phyloP scores from a whole-genome alignment of 768 basidiomycete species.

The Daedaleopsis sinensis region DNA sequence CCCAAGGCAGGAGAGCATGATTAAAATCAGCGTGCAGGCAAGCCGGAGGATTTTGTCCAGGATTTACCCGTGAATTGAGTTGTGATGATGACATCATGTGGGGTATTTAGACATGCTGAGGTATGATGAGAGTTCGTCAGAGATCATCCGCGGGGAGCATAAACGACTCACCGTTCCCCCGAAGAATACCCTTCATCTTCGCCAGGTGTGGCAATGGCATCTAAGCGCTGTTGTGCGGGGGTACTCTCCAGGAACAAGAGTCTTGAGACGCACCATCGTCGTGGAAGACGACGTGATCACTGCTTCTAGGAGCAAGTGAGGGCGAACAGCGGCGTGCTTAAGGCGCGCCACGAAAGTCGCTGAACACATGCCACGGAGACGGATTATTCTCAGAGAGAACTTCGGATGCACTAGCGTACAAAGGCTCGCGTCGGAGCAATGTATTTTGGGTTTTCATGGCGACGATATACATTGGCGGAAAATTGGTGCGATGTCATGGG shows the following conservation, averaged over 20 bases:
- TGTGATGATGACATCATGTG: slow-evolving; percentile 5
- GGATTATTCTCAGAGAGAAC: background rate
- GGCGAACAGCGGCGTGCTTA: too few species aligned
- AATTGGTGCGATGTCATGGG: background rate
- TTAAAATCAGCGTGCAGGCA: background rate
- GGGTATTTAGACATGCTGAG: background rate
- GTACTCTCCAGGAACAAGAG: too few species aligned
- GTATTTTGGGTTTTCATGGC: background rate
- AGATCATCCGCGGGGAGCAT: background rate
- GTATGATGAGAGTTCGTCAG: background rate
- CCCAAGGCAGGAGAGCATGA: background rate
- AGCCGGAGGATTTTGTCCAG: background rate
- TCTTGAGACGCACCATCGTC: too few species aligned
- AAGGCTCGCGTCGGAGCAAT: too few species aligned
- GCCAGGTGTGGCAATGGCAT: background rate
- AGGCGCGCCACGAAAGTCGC: too few species aligned
- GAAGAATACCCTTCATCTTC: background rate
- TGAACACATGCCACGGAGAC: background rate
- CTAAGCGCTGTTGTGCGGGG: too few species aligned
- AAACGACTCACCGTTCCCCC: background rate
- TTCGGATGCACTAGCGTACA: background rate
- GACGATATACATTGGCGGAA: background rate
- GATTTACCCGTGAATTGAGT: background rate
- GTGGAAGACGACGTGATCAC: too few species aligned
- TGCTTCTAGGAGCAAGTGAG: too few species aligned